Base-by-base conservation (phyloP, 106 monocot genomes). In the Dendrobium officinale region DNA sequence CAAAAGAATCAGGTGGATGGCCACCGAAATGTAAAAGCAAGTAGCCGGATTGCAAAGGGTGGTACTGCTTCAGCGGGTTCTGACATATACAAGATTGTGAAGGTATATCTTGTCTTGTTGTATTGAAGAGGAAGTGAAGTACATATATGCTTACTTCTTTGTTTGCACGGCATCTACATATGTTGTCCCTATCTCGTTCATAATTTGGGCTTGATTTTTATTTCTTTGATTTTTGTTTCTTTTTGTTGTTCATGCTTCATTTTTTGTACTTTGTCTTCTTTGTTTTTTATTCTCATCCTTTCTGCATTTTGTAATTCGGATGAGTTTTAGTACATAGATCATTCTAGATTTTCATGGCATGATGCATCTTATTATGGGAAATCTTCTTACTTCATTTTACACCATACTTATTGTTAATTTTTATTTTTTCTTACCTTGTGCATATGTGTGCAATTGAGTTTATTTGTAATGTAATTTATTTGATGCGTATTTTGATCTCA, bases 81-180 rank as follows among this genome's bases (percentile, higher is more conserved):
- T 56, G 95, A 99, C 81, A 99, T 95, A 61, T 99, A 91, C 84
- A 95, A 87, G 86, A 99, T 99, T 82, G 99, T 99, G 37, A 99
- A 99, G 98, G 98, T 99, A 89, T 22, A 27, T 9, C 68, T 56
- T 41, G 45, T 47, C 40, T 58, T 51, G 11, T 20, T 5, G 42
- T 22, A 76, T 47, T 47, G 17, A 76, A 49, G 18, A 76, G 9
- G n/a, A 47, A 44, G 22, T 33, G 17, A n/a, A 26, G 45, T 74
- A 6, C 20, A 74, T 42, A 20, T 74, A 8, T 20, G 40, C 8
- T 2, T 18, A 44, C 73, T 42, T 73, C 15, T 74, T 74, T 74
- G 42, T n/a, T 42, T 74, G 41, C 17, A 19, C 20, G n/a, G 43
- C 13, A 61, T 22, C 2, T 6, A 22, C 43, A 44, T 20, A 13